Conservation (phyloP, 257 asterid species). For the Verbena officinalis region DNA sequence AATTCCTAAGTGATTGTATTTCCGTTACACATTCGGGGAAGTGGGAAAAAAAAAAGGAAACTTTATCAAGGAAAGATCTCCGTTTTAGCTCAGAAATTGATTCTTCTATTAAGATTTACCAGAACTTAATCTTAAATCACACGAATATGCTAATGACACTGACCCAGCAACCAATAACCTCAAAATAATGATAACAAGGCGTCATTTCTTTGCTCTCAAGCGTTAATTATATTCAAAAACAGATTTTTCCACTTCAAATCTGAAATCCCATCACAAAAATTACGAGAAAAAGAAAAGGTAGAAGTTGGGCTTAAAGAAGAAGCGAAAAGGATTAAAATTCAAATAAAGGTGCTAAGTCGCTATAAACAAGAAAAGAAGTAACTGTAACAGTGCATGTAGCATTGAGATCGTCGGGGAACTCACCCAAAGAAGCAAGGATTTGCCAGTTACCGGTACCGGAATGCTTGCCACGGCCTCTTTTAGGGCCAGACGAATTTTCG, state of each 20-base stretch:
- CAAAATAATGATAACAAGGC: not conserved
- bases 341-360: slow-evolving; percentile 15
- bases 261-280: not conserved
- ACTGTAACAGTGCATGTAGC: slow-evolving; percentile 10
- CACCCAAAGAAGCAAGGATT: slow-evolving; percentile 68
- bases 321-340: not conserved
- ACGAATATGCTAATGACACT: not conserved
- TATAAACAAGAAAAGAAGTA: not conserved
- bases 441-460: slow-evolving; percentile 58
- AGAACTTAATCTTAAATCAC: not conserved
- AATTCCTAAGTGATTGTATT: no score
- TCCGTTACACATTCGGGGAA: not conserved
- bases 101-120: not conserved
- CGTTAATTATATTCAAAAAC: not conserved
- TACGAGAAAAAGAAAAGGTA: not conserved
- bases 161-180: not conserved
- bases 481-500: slow-evolving; percentile 52
- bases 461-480: slow-evolving; percentile 64
- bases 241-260: slow-evolving; percentile 14
- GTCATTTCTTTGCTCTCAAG: not conserved
- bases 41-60: no score
- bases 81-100: not conserved
- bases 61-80: no score
- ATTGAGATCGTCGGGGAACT: slow-evolving; percentile 23
- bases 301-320: not conserved